Evolutionary conservation across 2,329 filamentous ascomycete genomes (phyloP), one percentile per base, ranked within the genome.

Genomic region (Orbilia javanica): DNA sequence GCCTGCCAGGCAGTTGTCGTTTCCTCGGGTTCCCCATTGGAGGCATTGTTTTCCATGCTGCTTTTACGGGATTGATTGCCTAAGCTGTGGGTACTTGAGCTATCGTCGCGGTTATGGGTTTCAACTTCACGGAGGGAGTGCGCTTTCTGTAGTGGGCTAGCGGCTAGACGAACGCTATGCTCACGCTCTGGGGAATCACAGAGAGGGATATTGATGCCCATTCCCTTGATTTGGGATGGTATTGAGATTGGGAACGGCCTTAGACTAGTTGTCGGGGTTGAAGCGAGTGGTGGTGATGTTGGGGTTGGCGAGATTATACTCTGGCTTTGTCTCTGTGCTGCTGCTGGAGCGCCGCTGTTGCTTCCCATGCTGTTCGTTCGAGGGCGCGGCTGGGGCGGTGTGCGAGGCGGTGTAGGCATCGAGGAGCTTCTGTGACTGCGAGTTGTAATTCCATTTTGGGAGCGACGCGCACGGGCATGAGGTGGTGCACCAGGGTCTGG

Each of bases 201-300:
- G 22, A 78, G 68, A 2, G 74, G 74, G 31, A 78, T 77, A n/a
- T 77, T 77, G 60, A 77, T 70, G n/a, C 74, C 74, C 44, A 78
- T 50, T 6, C 64, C 36, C n/a, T 66, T 73, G 22, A 73, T 50
- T 44, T 78, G 44, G 4, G 60, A 34, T 1, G 67, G 18, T 8
- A 57, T 42, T 13, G 53, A 46, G 20, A 29, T 68, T 11, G 62
- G 44, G 34, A 63, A 57, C 2, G 48, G 60, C 25, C 63, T 64
- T 20, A 57, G 6, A 22, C 29, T 65, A 10, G 27, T 4, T 29
- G 18, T 53, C 4, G 53, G 62, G 13, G 52, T 48, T 13, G 74
- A 68, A 5, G 67, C 20, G 11, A 60, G 55, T n/a, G 55, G 55
- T 2, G 74, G 67, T 7, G 67, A 78, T 55, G 50, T 68, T 3